phyloP scores from a whole-genome alignment of 192 early-diverging fungal species.

The Funneliformis mosseae region DNA sequence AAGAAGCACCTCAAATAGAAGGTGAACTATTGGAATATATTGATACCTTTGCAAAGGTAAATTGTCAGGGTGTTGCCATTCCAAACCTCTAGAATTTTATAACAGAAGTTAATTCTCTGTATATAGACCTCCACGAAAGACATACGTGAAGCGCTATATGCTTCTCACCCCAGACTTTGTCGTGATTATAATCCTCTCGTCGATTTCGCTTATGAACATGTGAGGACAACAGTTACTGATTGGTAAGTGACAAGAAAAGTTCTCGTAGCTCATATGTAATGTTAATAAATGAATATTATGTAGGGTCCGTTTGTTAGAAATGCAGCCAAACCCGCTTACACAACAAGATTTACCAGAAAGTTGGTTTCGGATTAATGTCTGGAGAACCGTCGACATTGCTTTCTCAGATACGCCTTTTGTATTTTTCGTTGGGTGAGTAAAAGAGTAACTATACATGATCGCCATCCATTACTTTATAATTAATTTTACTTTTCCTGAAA shows the following conservation, averaged over 20 bases:
- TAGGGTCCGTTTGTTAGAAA: slow-evolving; percentile 16
- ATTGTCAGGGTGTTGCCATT: slow-evolving; percentile 1
- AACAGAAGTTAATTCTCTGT: slow-evolving; percentile 5
- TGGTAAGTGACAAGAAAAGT: no score
- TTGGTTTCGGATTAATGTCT: slow-evolving; percentile 7
- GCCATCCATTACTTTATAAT: no score
- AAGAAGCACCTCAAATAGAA: slow-evolving; percentile 16
- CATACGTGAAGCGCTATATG: slow-evolving; percentile 14
- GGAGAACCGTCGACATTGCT: slow-evolving; percentile 24
- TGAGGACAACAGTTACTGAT: slow-evolving; percentile 32
- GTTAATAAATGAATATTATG: no score
- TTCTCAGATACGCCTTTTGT: slow-evolving; percentile 17
- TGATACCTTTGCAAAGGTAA: slow-evolving; percentile 15
- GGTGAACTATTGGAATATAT: slow-evolving; percentile 17
- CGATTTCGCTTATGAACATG: slow-evolving; percentile 23
- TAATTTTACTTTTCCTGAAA: no score
- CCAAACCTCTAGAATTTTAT: slow-evolving; percentile 1
- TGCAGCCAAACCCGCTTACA: slow-evolving; percentile 18
- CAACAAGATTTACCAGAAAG: slow-evolving; percentile 10
- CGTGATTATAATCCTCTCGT: slow-evolving; percentile 18
- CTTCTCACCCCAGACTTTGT: not conserved
- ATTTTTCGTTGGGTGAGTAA: slow-evolving; percentile 20
- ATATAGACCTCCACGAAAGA: slow-evolving; percentile 24
- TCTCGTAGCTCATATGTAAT: no score
- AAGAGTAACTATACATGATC: no score